Evolutionary conservation across 2,329 filamentous ascomycete genomes (phyloP), one percentile per base, ranked within the genome.

Genomic region (Penicillium janthinellum): DNA sequence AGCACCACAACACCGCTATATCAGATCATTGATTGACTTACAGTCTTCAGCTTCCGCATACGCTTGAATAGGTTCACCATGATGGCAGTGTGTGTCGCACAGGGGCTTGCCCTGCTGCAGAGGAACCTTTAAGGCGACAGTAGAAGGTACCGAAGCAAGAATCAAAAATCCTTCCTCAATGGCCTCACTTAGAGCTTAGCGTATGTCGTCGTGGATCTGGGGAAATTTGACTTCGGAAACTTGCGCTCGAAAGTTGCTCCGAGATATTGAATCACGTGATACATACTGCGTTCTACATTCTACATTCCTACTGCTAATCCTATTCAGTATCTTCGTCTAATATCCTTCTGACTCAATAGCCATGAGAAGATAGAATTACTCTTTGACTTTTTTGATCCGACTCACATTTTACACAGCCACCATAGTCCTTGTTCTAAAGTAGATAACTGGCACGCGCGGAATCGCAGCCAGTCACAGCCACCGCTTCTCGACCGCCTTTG

Each of bases 41-140:
- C 90, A 77, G 84, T 82, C 76, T 86, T 87, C 74, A 96, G 81
- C 78, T 86, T 87, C 75, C 88, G 87, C 84, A 92, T 87, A 70
- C 91, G 88, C 78, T 87, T 86, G 64, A 78, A 71, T 48, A 82
- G 63, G 68, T 80, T 81, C 62, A 81, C 78, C 79, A 81, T 82
- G 60, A 51, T 76, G 69, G 64, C 63, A 57, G 58, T 52, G 56
- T 63, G 56, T 62, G 62, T 48, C 62, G 65, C 64, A 61, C 55
- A 65, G 64, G 62, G 64, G 55, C 56, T 62, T 28, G 58, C 58
- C 55, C 61, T 64, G 58, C 35, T 52, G 54, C 61, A 41, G 59
- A 37, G 52, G 37, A 31, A 60, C 12, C 48, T 25, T 48, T 41
- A 50, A 15, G 52, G 39, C 14, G 41, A 35, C 7, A 53, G 15